Evolutionary conservation across 441 rosid species (phyloP).

Genomic region (Populus hybrid): DNA sequence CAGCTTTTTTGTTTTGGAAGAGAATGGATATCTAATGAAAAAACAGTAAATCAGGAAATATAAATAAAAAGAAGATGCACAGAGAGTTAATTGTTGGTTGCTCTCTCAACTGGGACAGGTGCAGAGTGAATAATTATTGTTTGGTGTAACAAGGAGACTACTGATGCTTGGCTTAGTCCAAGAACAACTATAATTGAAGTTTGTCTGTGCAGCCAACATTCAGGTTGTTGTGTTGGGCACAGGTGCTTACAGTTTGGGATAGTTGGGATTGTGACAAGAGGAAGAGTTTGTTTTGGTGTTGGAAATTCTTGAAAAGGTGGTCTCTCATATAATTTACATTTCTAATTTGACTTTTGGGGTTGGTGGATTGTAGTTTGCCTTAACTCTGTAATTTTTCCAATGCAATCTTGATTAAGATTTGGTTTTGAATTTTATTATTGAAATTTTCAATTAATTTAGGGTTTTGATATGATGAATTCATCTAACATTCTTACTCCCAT

Average conservation of each 20-base stretch:
- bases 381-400: background rate
- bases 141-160: background rate
- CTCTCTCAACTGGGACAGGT: too few species aligned
- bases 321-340: background rate
- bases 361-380: background rate
- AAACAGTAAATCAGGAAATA: too few species aligned
- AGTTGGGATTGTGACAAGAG: background rate
- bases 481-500: background rate
- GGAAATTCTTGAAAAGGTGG: background rate
- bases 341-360: background rate
- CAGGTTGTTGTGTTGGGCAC: background rate
- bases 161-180: background rate
- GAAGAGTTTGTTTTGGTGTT: background rate
- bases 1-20: too few species aligned
- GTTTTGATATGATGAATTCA: background rate
- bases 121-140: background rate
- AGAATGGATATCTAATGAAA: too few species aligned
- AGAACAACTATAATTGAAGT: background rate
- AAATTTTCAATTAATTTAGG: background rate
- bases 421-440: background rate
- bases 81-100: too few species aligned
- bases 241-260: background rate
- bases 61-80: too few species aligned
- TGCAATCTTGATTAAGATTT: background rate
- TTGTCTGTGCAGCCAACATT: too few species aligned